These are phyloP conservation scores for Calocybe cyanea DNA, from an alignment of 768 basidiomycete genomes.

Conservation along the genomic window DNA sequence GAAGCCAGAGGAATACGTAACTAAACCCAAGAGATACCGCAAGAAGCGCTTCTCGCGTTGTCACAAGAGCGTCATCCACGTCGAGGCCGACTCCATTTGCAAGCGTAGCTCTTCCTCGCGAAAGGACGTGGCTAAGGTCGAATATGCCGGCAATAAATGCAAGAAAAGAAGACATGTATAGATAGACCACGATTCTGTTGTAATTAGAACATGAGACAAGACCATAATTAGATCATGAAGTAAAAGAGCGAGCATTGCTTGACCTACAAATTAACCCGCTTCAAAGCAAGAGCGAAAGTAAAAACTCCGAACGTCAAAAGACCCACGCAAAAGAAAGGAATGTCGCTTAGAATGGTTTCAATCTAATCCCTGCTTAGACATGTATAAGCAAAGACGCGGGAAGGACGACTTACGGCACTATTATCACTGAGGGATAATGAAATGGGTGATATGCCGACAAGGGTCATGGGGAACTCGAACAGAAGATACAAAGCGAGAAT, in stretches of 20 bases:
- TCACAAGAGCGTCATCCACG: slow-evolving; percentile 36
- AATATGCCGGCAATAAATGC: slow-evolving; percentile 61
- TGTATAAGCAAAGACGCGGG: neutral
- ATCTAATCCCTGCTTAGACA: slow-evolving; percentile 32
- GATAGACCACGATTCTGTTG: slow-evolving; percentile 41
- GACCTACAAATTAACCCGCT: slow-evolving; percentile 48
- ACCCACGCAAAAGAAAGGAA: slow-evolving; percentile 65
- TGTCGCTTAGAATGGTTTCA: slow-evolving; percentile 54
- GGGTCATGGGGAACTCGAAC: slow-evolving; percentile 6
- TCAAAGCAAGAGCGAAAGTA: slow-evolving; percentile 51
- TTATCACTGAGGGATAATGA: slow-evolving; percentile 21
- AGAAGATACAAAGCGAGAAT: neutral
- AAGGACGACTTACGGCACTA: slow-evolving; percentile 35
- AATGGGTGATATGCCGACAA: slow-evolving; percentile 1
- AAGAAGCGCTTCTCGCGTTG: slow-evolving; percentile 55
- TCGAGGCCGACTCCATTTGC: slow-evolving; percentile 20
- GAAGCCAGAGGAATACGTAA: slow-evolving; percentile 67
- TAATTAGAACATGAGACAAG: neutral
- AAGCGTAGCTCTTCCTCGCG: slow-evolving; percentile 27
- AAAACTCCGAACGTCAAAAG: slow-evolving; percentile 61
- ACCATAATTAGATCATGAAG: neutral
- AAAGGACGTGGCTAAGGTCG: slow-evolving; percentile 55
- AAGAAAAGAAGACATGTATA: slow-evolving; percentile 55
- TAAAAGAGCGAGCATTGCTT: no score
- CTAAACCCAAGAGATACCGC: slow-evolving; percentile 55